Evolutionary conservation across 179 eudicot species (phyloP).

Genomic region (Heliamphora pulchella): DNA sequence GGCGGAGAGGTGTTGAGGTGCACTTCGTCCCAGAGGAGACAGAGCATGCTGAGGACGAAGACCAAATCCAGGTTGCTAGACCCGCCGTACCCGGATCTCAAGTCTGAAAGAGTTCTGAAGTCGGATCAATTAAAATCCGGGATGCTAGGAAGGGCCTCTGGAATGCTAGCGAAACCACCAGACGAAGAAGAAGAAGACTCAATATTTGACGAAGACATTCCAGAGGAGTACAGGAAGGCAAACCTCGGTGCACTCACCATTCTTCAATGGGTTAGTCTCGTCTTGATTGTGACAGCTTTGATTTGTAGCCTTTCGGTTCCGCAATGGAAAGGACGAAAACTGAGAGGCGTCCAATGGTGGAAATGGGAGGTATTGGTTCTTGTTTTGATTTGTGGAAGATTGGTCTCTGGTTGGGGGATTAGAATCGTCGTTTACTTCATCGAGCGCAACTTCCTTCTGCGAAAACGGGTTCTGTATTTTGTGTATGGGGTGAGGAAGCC

Average conservation of each 20-base stretch:
- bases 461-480: conserved; percentile 67
- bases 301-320: conserved; percentile 6
- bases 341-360: conserved; percentile 56
- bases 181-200: conserved; percentile 31
- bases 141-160: conserved; percentile 22
- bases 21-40: conserved; percentile 48
- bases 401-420: conserved; percentile 78
- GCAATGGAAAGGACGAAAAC: neutral
- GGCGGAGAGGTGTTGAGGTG: conserved; percentile 47
- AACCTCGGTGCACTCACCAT: conserved; percentile 16
- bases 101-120: conserved; percentile 20
- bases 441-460: conserved; percentile 54
- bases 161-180: conserved; percentile 20
- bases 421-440: conserved; percentile 48
- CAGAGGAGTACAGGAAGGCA: conserved; percentile 32
- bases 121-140: conserved; percentile 38
- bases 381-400: conserved; percentile 77
- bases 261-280: conserved; percentile 25
- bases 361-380: conserved; percentile 67
- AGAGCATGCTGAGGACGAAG: conserved; percentile 37
- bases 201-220: conserved; percentile 62
- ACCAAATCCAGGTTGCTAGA: conserved; percentile 62
- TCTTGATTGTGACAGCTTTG: conserved; percentile 17
- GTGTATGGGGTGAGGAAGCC: conserved; percentile 65
- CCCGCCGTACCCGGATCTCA: conserved; percentile 29